These are phyloP conservation scores for Erodium moschatum DNA, from an alignment of 441 rosid species.

Conservation along the genomic window DNA sequence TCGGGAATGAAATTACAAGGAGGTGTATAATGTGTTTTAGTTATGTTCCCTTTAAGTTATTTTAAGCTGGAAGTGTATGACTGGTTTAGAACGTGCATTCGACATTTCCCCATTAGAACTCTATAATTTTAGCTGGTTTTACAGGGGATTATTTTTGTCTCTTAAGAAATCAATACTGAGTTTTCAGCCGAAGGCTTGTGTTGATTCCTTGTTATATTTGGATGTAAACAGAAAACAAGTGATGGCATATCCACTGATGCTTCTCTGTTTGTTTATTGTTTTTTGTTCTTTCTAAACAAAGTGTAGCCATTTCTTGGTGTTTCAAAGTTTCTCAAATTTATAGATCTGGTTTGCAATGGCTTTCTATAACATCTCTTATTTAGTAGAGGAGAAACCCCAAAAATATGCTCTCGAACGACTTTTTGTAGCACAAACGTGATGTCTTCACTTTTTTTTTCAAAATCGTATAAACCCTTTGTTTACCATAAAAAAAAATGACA, in stretches of 20 bases:
- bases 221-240: no score
- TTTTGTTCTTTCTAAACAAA: not conserved
- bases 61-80: slow-evolving; percentile 14
- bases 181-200: slow-evolving; percentile 11
- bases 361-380: not conserved
- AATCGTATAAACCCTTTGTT: no score
- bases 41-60: not conserved
- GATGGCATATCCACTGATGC: not conserved
- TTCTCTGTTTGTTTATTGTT: not conserved
- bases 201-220: not conserved
- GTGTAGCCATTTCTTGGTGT: no score
- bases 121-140: not conserved
- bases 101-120: slow-evolving; percentile 9
- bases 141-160: slow-evolving; percentile 1
- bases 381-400: no score
- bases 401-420: no score
- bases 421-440: no score
- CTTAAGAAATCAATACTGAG: not conserved
- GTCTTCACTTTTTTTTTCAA: no score
- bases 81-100: slow-evolving; percentile 17
- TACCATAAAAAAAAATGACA: no score
- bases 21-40: slow-evolving; percentile 3
- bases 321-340: not conserved
- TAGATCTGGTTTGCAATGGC: not conserved
- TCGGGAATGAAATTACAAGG: slow-evolving; percentile 15